These are phyloP conservation scores for Hypholoma sublateritium DNA, from an alignment of 768 basidiomycete genomes.

Conservation along the genomic window DNA sequence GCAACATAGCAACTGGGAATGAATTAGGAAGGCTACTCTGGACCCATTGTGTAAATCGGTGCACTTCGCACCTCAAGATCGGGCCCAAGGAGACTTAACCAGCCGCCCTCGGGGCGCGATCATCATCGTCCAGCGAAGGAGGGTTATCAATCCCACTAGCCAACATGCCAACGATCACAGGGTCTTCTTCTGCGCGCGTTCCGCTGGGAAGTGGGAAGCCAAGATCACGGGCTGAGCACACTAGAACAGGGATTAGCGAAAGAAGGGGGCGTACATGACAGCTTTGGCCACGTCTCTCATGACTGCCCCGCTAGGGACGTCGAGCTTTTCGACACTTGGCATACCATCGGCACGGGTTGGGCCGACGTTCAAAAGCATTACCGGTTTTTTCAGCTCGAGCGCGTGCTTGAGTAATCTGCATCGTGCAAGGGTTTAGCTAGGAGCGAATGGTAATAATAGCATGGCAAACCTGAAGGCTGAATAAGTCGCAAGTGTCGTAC, in stretches of 20 bases:
- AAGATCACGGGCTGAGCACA: neutral
- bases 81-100: constrained; percentile 14
- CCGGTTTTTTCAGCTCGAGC: constrained; percentile 69
- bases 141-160: constrained; percentile 58
- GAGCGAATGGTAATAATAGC: neutral
- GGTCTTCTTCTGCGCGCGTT: constrained; percentile 38
- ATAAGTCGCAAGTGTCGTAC: constrained; percentile 91
- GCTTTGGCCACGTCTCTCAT: constrained; percentile 62
- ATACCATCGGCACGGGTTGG: constrained; percentile 82
- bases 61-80: neutral
- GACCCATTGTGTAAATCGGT: neutral
- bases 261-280: constrained; percentile 53
- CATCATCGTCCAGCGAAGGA: constrained; percentile 37
- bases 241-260: neutral
- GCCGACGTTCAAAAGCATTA: constrained; percentile 83
- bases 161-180: constrained; percentile 50
- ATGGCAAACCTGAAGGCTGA: constrained; percentile 78
- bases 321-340: constrained; percentile 73
- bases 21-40: neutral
- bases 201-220: constrained; percentile 39
- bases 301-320: constrained; percentile 71
- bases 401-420: constrained; percentile 79
- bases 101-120: constrained; percentile 20
- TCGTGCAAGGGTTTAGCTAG: constrained; percentile 2
- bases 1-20: constrained; percentile 7